A percentile compares a stretch with the other conserved stretches of the same genome.
phyloP scores from a whole-genome alignment of 768 basidiomycete species.

The Boletales sp. region DNA sequence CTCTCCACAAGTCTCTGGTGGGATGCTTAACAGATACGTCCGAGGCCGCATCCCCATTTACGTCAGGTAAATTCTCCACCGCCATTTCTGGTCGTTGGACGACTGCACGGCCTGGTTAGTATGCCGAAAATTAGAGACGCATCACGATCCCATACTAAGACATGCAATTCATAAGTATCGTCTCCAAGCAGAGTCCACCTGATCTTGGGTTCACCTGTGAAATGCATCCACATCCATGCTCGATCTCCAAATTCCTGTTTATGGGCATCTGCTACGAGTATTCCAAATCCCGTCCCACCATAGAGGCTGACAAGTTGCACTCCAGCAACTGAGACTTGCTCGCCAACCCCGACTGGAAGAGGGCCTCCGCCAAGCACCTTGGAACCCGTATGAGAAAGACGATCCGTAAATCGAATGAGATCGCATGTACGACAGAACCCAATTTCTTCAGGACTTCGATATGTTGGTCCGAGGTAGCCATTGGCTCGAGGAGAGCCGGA shows the following conservation, averaged over 20 bases:
- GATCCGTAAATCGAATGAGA: background rate
- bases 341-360: conserved; percentile 32
- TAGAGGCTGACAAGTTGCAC: conserved; percentile 33
- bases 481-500: conserved; percentile 38
- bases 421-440: conserved; percentile 26
- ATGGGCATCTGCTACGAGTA: background rate
- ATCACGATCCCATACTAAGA: conserved; percentile 27
- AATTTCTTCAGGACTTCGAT: conserved; percentile 26
- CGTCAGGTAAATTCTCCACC: conserved; percentile 36
- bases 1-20: conserved; percentile 35
- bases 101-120: conserved; percentile 5
- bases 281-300: conserved; percentile 33
- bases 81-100: conserved; percentile 8
- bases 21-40: conserved; percentile 46
- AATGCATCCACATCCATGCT: conserved; percentile 37
- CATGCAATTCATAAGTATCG: conserved; percentile 35
- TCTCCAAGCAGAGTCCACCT: conserved; percentile 33
- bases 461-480: conserved; percentile 26
- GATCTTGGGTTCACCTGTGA: conserved; percentile 16
- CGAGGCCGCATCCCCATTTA: conserved; percentile 38
- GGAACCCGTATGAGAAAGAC: background rate
- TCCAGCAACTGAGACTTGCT: conserved; percentile 31
- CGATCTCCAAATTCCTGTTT: conserved; percentile 13
- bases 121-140: background rate
- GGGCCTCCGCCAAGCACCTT: conserved; percentile 40